These are phyloP conservation scores for Aspergillus nidulans DNA, from an alignment of 495 filamentous ascomycete genomes.

Conservation along the genomic window DNA sequence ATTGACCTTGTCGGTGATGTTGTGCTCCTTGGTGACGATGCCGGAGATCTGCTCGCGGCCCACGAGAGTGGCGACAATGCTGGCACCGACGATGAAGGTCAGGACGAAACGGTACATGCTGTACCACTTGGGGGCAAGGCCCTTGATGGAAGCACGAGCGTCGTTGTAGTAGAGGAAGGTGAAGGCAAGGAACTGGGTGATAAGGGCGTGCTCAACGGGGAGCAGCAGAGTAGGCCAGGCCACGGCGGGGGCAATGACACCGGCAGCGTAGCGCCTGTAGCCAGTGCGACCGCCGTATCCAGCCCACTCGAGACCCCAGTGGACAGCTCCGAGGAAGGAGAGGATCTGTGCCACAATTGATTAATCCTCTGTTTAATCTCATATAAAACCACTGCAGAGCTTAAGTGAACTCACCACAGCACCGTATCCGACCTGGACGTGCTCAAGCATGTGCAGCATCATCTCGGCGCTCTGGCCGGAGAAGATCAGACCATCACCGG, in stretches of 20 bases:
- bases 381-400: background rate
- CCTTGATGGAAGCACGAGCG: constrained; percentile 63
- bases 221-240: constrained; percentile 93
- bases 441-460: constrained; percentile 77
- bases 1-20: constrained; percentile 58
- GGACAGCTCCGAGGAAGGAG: constrained; percentile 92
- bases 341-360: constrained; percentile 56
- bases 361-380: background rate
- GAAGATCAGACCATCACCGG: constrained; percentile 62
- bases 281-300: constrained; percentile 66
- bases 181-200: constrained; percentile 85
- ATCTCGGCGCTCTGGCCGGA: constrained; percentile 66
- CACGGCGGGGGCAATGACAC: constrained; percentile 74
- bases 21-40: constrained; percentile 41
- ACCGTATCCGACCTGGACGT: constrained; percentile 88
- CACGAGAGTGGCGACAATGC: constrained; percentile 81
- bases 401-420: constrained; percentile 63
- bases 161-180: constrained; percentile 87
- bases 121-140: constrained; percentile 93
- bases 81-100: constrained; percentile 85
- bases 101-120: constrained; percentile 90
- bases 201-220: constrained; percentile 83
- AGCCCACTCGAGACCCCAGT: constrained; percentile 88
- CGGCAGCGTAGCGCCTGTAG: constrained; percentile 76
- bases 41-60: constrained; percentile 80